A percentile compares a stretch with the other conserved stretches of the same genome.
phyloP scores from a whole-genome alignment of 495 filamentous ascomycete species.

The Aspergillus nanangensis region DNA sequence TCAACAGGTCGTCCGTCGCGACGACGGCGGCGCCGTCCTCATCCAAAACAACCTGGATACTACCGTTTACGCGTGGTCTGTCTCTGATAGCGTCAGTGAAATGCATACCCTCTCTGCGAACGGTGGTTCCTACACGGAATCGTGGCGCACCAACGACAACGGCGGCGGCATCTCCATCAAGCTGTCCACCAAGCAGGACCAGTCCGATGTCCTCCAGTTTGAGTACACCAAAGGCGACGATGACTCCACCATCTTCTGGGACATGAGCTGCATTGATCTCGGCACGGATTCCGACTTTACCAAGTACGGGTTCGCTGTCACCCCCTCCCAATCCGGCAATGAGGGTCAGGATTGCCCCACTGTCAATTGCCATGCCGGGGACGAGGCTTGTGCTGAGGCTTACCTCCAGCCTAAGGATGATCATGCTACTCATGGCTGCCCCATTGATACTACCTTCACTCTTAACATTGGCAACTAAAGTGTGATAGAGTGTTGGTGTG shows the following conservation, averaged over 20 bases:
- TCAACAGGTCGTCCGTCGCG: conserved; percentile 16
- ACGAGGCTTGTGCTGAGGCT: conserved; percentile 32
- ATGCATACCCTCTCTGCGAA: conserved; percentile 37
- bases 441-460: conserved; percentile 33
- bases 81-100: conserved; percentile 25
- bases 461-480: conserved; percentile 32
- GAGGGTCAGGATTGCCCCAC: conserved; percentile 25
- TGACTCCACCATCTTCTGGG: conserved; percentile 38
- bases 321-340: conserved; percentile 18
- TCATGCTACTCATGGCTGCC: conserved; percentile 44
- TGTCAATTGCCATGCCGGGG: conserved; percentile 36
- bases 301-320: conserved; percentile 37
- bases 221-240: conserved; percentile 38
- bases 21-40: conserved; percentile 23
- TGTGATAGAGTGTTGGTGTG: neutral
- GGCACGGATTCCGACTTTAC: conserved; percentile 31
- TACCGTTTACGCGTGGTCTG: conserved; percentile 41
- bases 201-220: conserved; percentile 42
- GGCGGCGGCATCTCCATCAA: conserved; percentile 46
- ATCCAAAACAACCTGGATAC: conserved; percentile 37
- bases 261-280: conserved; percentile 45
- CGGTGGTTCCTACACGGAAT: conserved; percentile 31
- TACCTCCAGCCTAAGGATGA: conserved; percentile 40
- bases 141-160: conserved; percentile 35
- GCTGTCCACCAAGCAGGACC: conserved; percentile 29